Percentiles rank a stretch among this genome's conserved stretches.
These are phyloP conservation scores for Malassezia globosa DNA, from an alignment of 1,284 basidiomycete species.

Conservation along the genomic window DNA sequence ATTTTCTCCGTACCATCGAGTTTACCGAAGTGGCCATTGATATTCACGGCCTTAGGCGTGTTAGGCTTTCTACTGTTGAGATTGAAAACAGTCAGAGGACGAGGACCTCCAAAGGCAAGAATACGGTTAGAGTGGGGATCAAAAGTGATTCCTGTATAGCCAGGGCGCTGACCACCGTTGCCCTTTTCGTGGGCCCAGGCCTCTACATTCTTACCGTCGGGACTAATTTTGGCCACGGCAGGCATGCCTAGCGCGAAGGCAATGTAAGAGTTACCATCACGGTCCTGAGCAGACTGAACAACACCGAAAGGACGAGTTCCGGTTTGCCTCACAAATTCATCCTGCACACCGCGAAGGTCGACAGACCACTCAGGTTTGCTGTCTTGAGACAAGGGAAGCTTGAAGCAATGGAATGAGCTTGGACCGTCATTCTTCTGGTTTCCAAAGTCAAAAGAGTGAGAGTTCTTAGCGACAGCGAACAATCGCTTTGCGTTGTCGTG, in stretches of 20 bases:
- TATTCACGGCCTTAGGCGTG: slow-evolving; percentile 22
- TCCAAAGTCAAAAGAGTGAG: slow-evolving; percentile 31
- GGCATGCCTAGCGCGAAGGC: slow-evolving; percentile 40
- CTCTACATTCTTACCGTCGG: slow-evolving; percentile 24
- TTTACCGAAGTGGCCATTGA: slow-evolving; percentile 31
- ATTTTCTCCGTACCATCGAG: slow-evolving; percentile 36
- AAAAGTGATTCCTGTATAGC: slow-evolving; percentile 38
- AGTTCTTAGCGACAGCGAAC: slow-evolving; percentile 38
- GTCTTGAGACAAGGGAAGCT: slow-evolving; percentile 25
- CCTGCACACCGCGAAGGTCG: slow-evolving; percentile 28
- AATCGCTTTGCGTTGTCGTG: slow-evolving; percentile 26
- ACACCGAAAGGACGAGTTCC: slow-evolving; percentile 39
- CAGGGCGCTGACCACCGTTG: slow-evolving; percentile 36
- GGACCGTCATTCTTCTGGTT: slow-evolving; percentile 27
- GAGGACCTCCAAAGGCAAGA: slow-evolving; percentile 39
- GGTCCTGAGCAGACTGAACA: slow-evolving; percentile 37
- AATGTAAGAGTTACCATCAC: slow-evolving; percentile 39
- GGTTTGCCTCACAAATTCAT: slow-evolving; percentile 19
- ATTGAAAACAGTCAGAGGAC: slow-evolving; percentile 34
- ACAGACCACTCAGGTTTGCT: slow-evolving; percentile 31
- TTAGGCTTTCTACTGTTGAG: slow-evolving; percentile 11
- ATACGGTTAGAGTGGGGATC: slow-evolving; percentile 27
- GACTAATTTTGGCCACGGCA: slow-evolving; percentile 36
- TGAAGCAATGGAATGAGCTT: slow-evolving; percentile 37
- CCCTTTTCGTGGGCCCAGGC: slow-evolving; percentile 28